phyloP scores from a whole-genome alignment of 2,329 filamentous ascomycete genomes.

The Botrytis fabae region DNA sequence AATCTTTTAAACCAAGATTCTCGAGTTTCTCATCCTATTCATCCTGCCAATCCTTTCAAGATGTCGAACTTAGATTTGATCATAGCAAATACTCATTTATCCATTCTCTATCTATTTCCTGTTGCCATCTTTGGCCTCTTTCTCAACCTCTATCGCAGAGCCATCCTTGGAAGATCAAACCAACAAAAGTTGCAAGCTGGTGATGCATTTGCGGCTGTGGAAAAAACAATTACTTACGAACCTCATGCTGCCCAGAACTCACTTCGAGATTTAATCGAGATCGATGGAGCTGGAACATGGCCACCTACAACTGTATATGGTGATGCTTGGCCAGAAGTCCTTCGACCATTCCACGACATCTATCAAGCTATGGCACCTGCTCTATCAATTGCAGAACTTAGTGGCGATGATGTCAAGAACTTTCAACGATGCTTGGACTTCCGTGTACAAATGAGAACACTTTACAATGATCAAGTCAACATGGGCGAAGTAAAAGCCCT shows the following conservation, averaged over 20 bases:
- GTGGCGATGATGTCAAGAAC: conserved; percentile 39
- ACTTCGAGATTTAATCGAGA: conserved; percentile 14
- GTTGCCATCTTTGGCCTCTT: conserved; percentile 6
- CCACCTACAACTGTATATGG: conserved; percentile 32
- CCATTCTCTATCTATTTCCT: conserved; percentile 1
- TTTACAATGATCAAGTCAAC: conserved; percentile 19
- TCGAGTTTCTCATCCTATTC: not conserved
- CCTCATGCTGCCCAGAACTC: conserved; percentile 9
- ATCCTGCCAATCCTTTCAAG: not conserved
- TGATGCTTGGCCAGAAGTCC: conserved; percentile 36
- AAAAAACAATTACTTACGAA: not conserved
- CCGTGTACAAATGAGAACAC: conserved; percentile 16
- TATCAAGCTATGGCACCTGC: conserved; percentile 39
- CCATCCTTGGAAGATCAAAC: not conserved
- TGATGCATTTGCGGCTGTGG: not conserved
- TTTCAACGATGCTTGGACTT: conserved; percentile 22
- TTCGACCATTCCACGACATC: conserved; percentile 40
- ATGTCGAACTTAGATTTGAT: conserved; percentile 4
- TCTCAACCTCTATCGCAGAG: conserved; percentile 1
- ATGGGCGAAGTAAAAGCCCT: conserved; percentile 10
- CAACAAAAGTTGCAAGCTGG: not conserved
- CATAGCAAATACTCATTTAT: conserved; percentile 11
- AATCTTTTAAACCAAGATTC: not conserved
- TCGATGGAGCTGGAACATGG: conserved; percentile 35
- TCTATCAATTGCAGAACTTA: conserved; percentile 32